Percentiles rank a stretch among this genome's conserved stretches.
Evolutionary conservation across 139 green algal species (phyloP).

Genomic region (Micromonas commoda): DNA sequence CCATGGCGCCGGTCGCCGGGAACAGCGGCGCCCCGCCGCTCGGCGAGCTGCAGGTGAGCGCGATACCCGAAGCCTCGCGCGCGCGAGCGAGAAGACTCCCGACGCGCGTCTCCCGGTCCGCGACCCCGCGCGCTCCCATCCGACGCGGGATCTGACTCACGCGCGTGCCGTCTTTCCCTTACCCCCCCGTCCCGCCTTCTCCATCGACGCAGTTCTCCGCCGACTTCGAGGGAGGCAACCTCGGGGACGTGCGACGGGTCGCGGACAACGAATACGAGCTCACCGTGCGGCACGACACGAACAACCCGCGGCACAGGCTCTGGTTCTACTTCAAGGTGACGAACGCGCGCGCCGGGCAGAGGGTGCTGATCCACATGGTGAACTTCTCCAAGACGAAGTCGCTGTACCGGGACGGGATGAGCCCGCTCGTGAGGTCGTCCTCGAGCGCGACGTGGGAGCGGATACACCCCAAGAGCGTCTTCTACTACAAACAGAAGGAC

Average conservation of each 20-base stretch:
- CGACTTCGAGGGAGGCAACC: constrained; percentile 11
- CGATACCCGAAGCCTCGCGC: no score
- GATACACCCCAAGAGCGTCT: not conserved
- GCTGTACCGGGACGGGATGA: constrained; percentile 8
- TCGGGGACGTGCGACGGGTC: not conserved
- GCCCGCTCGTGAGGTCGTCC: not conserved
- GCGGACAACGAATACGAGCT: not conserved
- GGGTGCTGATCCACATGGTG: not conserved
- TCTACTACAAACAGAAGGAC: constrained; percentile 7
- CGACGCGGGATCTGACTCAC: no score
- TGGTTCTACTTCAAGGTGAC: not conserved
- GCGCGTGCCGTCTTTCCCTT: no score
- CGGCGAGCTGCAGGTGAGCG: no score
- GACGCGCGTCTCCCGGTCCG: no score
- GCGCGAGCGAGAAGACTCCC: no score
- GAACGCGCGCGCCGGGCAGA: not conserved
- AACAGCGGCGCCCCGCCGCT: no score
- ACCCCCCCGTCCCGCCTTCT: no score
- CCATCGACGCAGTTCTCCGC: not conserved
- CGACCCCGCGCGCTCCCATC: no score
- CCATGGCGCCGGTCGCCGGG: no score
- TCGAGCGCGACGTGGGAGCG: not conserved
- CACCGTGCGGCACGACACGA: not conserved
- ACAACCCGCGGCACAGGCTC: not conserved
- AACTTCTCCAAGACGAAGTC: not conserved